Base-by-base conservation (phyloP, 2,329 filamentous ascomycete species). In the Monilinia laxa region DNA sequence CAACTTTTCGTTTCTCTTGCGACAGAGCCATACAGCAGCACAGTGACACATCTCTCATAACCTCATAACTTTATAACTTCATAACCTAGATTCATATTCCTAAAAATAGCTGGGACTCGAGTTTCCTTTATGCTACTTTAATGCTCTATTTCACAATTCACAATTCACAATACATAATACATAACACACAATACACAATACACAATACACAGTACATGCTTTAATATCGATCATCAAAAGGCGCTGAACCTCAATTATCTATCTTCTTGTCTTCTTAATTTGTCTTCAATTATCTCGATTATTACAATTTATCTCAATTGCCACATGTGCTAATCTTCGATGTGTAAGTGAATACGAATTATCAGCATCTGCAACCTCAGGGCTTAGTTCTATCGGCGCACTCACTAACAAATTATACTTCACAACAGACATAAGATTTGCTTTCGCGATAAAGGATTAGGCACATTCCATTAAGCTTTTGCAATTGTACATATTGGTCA, bases 401-500 rank as follows among this genome's bases (percentile, higher is more conserved):
- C 45, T 16, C 10, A 62, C 58, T 62, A 28, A 51, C 38, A 20
- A 59, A 62, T 38, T 25, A 25, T 40, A 14, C 47, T 51, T n/a
- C 47, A 51, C 28, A 12, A 40, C 23, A 63, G 60, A 63, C 35
- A 53, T 20, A 16, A 42, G 42, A 53, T n/a, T 47, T 31, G n/a
- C 23, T 31, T 18, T 31, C 35, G 31, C 60, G 31, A 42, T 42
- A 62, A 54, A 38, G 38, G 40, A 35, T 47, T 54, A 45, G 47
- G 38, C 47, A 35, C 35, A 59, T 65, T 35, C 47, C 49, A 53
- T 54, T 42, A 9, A 20, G 18, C 14, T 49, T 49, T 25, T 25
- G 58, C 53, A 38, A 28, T 49, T 55, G 25, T 38, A 62, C 25
- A 62, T 54, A 66, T 56, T 40, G 25, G 40, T 51, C 23, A 18